phyloP scores from a whole-genome alignment of 441 rosid genomes.

The Macaranga tanarius region DNA sequence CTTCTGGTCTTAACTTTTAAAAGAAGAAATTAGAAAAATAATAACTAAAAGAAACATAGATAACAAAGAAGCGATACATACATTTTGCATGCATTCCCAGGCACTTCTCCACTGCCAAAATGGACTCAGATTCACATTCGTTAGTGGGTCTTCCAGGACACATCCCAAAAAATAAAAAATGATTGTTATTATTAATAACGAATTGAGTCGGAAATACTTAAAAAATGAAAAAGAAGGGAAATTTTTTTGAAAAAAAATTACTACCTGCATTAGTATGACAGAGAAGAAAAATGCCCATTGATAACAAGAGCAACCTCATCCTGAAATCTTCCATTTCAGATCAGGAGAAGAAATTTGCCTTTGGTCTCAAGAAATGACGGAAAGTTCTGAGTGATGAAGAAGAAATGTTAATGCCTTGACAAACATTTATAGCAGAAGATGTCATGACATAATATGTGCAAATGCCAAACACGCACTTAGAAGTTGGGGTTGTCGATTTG shows the following conservation, averaged over 20 bases:
- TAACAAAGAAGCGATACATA: neutral
- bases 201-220: neutral
- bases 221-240: neutral
- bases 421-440: neutral
- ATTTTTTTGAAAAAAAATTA: neutral
- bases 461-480: neutral
- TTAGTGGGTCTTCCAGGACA: conserved; percentile 14
- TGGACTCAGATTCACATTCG: conserved; percentile 34
- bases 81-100: conserved; percentile 35
- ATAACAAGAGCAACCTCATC: conserved; percentile 9
- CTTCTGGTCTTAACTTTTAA: too few species aligned
- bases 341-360: too few species aligned
- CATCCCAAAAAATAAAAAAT: neutral
- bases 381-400: neutral
- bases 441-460: neutral
- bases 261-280: conserved; percentile 1
- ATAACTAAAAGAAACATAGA: neutral
- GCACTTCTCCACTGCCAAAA: conserved; percentile 40
- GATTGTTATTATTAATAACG: neutral
- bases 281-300: conserved; percentile 17
- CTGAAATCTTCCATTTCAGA: conserved; percentile 24
- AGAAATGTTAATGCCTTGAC: neutral
- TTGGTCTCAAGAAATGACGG: neutral
- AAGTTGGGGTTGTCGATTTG: conserved; percentile 1
- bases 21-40: too few species aligned